These are phyloP conservation scores for Neonectria magnoliae DNA, from an alignment of 2,329 filamentous ascomycete genomes.

Conservation along the genomic window DNA sequence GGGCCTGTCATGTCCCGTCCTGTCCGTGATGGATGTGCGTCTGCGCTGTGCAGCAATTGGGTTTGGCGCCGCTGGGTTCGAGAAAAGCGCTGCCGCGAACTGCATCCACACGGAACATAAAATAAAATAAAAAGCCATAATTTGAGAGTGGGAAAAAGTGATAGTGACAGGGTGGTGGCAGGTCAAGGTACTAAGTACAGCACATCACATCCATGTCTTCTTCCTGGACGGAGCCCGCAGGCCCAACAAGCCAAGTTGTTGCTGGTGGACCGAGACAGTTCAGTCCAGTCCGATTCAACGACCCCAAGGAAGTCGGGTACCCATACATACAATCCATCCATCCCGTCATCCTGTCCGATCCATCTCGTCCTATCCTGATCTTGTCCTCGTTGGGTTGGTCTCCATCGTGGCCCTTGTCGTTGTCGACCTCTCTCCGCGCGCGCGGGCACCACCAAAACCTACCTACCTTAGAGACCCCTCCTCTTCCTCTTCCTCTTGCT, in stretches of 20 bases:
- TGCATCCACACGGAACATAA: conserved; percentile 31
- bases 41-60: conserved; percentile 30
- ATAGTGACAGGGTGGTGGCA: not conserved
- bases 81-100: conserved; percentile 27
- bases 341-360: conserved; percentile 11
- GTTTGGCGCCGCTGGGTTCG: conserved; percentile 18
- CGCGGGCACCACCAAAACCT: conserved; percentile 23
- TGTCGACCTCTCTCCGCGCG: conserved; percentile 25
- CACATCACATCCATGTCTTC: not conserved
- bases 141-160: conserved; percentile 11
- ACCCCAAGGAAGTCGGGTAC: conserved; percentile 27
- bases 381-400: conserved; percentile 32
- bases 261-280: not conserved
- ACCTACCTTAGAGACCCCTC: conserved; percentile 27
- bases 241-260: conserved; percentile 1
- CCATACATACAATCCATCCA: conserved; percentile 8
- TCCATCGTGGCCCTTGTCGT: conserved; percentile 35
- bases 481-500: conserved; percentile 22
- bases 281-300: not conserved
- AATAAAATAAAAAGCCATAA: conserved; percentile 9
- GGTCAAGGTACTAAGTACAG: not conserved
- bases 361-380: conserved; percentile 19
- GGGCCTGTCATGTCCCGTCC: too few relatives aligned
- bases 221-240: not conserved
- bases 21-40: too few relatives aligned